Evolutionary conservation across 2,329 filamentous ascomycete genomes (phyloP).

Genomic region (Neodidymelliopsis sp.): DNA sequence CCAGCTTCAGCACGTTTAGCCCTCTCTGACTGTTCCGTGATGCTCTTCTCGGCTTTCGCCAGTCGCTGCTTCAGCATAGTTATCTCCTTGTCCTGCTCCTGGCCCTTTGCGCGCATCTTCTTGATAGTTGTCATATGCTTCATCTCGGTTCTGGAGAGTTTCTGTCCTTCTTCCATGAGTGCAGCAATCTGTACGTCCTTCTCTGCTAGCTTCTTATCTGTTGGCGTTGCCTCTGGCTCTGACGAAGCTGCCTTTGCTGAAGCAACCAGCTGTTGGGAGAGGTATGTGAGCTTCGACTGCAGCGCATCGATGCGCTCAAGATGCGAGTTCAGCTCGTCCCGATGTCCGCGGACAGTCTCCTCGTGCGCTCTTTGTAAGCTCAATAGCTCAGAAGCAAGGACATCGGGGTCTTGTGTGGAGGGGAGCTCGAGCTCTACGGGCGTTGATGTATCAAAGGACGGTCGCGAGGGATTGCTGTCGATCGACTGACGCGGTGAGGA

Average conservation of each 20-base stretch:
- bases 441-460: slow-evolving; percentile 37
- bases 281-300: slow-evolving; percentile 87
- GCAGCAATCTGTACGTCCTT: slow-evolving; percentile 90
- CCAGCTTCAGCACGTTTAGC: slow-evolving; percentile 67
- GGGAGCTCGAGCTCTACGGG: slow-evolving; percentile 44
- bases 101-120: slow-evolving; percentile 67
- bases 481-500: slow-evolving; percentile 44
- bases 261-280: slow-evolving; percentile 81
- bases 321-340: slow-evolving; percentile 83
- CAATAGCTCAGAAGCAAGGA: slow-evolving; percentile 55
- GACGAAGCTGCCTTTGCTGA: slow-evolving; percentile 73
- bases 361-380: slow-evolving; percentile 60
- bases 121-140: slow-evolving; percentile 84
- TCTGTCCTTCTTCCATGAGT: slow-evolving; percentile 91
- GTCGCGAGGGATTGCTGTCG: slow-evolving; percentile 42
- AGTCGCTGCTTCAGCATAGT: slow-evolving; percentile 65
- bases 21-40: slow-evolving; percentile 67
- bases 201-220: slow-evolving; percentile 82
- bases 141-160: slow-evolving; percentile 84
- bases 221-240: slow-evolving; percentile 31
- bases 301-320: slow-evolving; percentile 91
- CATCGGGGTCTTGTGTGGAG: slow-evolving; percentile 33
- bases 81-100: slow-evolving; percentile 61
- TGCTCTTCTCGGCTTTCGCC: slow-evolving; percentile 69
- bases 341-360: slow-evolving; percentile 65